Percentiles rank a stretch among this genome's conserved stretches.
Conservation (phyloP, 1,284 basidiomycete genomes). For the Anthracocystis panici-leucophaei region DNA sequence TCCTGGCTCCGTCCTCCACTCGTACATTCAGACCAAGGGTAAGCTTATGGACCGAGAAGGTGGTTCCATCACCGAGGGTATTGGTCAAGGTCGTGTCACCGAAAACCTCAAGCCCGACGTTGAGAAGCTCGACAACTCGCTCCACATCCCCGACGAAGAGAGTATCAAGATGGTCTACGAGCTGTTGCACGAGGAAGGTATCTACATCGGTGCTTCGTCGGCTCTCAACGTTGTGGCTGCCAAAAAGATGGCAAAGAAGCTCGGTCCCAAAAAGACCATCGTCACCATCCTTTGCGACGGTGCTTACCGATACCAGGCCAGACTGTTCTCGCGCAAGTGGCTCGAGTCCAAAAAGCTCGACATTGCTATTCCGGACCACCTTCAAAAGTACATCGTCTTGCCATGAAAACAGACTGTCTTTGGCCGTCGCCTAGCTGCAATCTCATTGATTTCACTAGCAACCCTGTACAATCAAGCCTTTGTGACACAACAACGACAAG, state of each 20-base stretch:
- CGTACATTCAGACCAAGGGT: constrained; percentile 82
- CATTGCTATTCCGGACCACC: constrained; percentile 82
- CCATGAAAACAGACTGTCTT: constrained; percentile 25
- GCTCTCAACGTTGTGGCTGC: constrained; percentile 96
- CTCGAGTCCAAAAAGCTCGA: constrained; percentile 84
- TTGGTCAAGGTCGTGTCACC: constrained; percentile 97
- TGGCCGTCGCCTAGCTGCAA: too few species aligned
- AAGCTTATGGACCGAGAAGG: constrained; percentile 82
- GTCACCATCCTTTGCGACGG: constrained; percentile 94
- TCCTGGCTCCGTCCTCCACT: constrained; percentile 90
- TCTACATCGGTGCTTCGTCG: constrained; percentile 96
- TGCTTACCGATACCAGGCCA: constrained; percentile 94
- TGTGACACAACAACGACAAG: not conserved
- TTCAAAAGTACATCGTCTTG: constrained; percentile 91
- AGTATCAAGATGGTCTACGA: constrained; percentile 94
- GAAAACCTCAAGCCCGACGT: constrained; percentile 90
- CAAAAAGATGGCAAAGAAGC: constrained; percentile 83
- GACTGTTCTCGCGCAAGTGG: constrained; percentile 96
- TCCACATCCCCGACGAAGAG: constrained; percentile 89
- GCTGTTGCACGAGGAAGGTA: constrained; percentile 88
- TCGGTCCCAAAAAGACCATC: constrained; percentile 83
- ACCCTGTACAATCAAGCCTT: not conserved
- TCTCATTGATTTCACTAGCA: not conserved
- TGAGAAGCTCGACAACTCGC: constrained; percentile 79
- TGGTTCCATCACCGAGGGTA: constrained; percentile 96